A percentile compares a stretch with the other conserved stretches of the same genome.
phyloP scores from a whole-genome alignment of 106 monocot genomes.

The Dendrobium catenatum region DNA sequence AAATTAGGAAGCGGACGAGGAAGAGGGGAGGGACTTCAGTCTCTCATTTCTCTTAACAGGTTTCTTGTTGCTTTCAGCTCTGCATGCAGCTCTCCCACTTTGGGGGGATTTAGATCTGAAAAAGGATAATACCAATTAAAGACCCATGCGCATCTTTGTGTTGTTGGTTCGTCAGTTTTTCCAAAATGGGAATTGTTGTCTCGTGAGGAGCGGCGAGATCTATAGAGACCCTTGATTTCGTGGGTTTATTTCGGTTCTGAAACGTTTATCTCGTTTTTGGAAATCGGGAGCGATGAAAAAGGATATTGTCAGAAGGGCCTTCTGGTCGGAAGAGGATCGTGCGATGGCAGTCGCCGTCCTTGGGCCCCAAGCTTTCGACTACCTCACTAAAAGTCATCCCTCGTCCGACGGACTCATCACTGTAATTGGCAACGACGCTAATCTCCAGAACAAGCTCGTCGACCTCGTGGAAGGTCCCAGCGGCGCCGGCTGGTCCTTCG shows the following conservation, averaged over 20 bases:
- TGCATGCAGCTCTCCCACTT: neutral
- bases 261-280: neutral
- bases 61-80: neutral
- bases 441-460: constrained; percentile 60
- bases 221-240: neutral
- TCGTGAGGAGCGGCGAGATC: neutral
- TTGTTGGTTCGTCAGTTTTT: neutral
- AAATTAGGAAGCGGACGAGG: neutral
- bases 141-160: neutral
- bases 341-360: constrained; percentile 52
- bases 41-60: neutral
- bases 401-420: constrained; percentile 43
- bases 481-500: constrained; percentile 55
- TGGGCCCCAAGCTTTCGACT: constrained; percentile 53
- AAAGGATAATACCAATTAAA: neutral
- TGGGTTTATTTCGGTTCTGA: constrained; percentile 2
- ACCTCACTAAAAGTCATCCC: constrained; percentile 28
- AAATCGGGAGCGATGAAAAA: neutral
- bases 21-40: neutral
- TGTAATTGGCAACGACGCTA: constrained; percentile 29
- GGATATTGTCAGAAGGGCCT: constrained; percentile 4
- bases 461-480: constrained; percentile 55
- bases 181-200: constrained; percentile 5
- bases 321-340: constrained; percentile 54
- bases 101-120: neutral